Conservation (phyloP, 352 stramenopile genomes). For the Pythium phragmiticola region DNA sequence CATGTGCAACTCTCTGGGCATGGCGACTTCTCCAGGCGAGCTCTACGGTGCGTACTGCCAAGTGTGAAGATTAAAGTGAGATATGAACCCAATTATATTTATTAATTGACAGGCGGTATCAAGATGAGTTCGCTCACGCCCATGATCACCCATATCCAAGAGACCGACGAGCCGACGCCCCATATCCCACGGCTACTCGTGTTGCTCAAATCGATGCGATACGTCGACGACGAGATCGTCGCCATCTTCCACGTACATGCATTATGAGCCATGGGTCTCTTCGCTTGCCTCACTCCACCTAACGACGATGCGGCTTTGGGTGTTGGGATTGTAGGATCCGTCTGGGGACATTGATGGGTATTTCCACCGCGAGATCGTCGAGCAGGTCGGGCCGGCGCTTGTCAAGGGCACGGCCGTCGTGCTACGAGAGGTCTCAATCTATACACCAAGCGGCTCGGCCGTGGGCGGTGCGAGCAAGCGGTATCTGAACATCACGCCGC, state of each 20-base stretch:
- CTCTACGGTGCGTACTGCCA: constrained; percentile 52
- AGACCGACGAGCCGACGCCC: constrained; percentile 57
- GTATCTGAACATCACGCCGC: constrained; percentile 72
- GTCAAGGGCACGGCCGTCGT: constrained; percentile 46
- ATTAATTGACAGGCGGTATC: constrained; percentile 43
- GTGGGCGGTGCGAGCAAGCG: constrained; percentile 45
- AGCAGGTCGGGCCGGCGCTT: constrained; percentile 61
- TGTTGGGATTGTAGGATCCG: constrained; percentile 44
- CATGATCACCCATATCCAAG: constrained; percentile 55
- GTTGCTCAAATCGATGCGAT: constrained; percentile 79
- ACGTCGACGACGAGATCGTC: constrained; percentile 81
- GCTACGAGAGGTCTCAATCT: constrained; percentile 72
- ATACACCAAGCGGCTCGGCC: constrained; percentile 51
- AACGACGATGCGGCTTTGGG: not conserved
- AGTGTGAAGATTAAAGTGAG: not conserved
- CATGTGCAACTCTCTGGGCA: constrained; percentile 65
- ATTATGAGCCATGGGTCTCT: not conserved
- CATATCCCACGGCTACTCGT: constrained; percentile 66
- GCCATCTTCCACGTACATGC: constrained; percentile 64
- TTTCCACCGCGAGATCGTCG: constrained; percentile 77
- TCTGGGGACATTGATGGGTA: constrained; percentile 78
- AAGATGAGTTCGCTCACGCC: constrained; percentile 62
- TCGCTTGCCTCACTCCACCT: not conserved
- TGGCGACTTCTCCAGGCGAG: constrained; percentile 42
- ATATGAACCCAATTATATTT: not conserved